Conservation (phyloP, 2,329 filamentous ascomycete genomes). For the Pyricularia pennisetigena region DNA sequence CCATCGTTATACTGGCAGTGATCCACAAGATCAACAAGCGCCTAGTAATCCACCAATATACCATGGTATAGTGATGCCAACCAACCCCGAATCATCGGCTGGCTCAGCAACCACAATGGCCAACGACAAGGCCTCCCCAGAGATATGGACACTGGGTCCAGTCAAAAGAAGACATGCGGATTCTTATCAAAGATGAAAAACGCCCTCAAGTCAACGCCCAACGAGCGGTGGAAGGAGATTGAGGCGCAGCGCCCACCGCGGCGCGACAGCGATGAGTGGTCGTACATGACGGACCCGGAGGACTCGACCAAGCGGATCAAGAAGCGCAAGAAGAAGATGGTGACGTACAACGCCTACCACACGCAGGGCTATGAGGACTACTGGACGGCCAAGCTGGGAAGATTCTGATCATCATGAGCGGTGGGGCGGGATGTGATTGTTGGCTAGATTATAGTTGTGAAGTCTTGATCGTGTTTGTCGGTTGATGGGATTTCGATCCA, state of each 20-base stretch:
- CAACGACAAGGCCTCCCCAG: not conserved
- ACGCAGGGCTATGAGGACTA: not conserved
- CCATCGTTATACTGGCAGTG: too few species aligned
- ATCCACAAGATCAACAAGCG: too few species aligned
- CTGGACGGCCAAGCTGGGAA: not conserved
- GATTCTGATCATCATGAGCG: not conserved
- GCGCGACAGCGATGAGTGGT: conserved; percentile 5
- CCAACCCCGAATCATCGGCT: not conserved
- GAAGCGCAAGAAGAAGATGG: conserved; percentile 5
- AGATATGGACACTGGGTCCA: not conserved
- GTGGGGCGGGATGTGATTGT: not conserved
- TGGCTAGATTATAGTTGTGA: too few species aligned
- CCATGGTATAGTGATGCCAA: not conserved
- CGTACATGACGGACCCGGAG: conserved; percentile 1
- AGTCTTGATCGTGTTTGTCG: not conserved
- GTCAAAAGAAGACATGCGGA: not conserved
- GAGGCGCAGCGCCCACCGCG: not conserved
- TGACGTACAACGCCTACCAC: not conserved
- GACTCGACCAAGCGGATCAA: conserved; percentile 1
- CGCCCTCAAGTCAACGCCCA: not conserved
- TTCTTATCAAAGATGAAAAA: not conserved
- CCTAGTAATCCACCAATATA: too few species aligned
- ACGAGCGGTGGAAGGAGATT: not conserved
- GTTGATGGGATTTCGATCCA: too few species aligned
- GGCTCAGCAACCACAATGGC: not conserved